Evolutionary conservation across 306 rosid species (phyloP).

Genomic region (Gastrolobium bilobum): DNA sequence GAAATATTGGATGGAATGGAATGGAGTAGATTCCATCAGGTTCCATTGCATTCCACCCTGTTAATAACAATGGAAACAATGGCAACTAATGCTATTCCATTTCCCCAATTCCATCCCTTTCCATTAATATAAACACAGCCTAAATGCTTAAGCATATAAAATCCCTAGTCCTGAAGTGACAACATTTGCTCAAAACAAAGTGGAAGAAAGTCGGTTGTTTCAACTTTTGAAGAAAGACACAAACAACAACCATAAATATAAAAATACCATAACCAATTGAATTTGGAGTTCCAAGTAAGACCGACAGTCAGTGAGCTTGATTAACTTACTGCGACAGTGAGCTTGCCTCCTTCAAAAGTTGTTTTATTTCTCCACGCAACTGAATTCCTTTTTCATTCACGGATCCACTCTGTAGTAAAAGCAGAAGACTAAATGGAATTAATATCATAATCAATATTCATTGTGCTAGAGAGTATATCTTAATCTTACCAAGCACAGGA

Average conservation of each 20-base stretch:
- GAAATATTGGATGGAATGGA: not conserved
- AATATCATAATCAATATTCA: not conserved
- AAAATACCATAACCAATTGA: not conserved
- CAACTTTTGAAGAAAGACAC: not conserved
- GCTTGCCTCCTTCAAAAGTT: constrained; percentile 83
- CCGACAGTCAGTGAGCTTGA: not conserved
- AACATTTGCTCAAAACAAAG: constrained; percentile 6
- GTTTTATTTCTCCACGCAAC: constrained; percentile 73
- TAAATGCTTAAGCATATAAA: constrained; percentile 15
- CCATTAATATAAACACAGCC: not conserved
- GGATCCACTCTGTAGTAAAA: constrained; percentile 60
- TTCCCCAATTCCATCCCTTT: not conserved
- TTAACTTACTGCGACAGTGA: constrained; percentile 82
- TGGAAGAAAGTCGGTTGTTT: not conserved
- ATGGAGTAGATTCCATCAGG: constrained; percentile 19
- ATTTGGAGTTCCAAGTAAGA: constrained; percentile 19
- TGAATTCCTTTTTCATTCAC: constrained; percentile 55
- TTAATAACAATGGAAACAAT: not conserved
- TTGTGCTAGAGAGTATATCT: not conserved
- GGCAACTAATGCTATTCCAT: constrained; percentile 19
- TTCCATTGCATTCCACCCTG: not conserved
- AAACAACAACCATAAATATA: constrained; percentile 9
- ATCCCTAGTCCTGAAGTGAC: constrained; percentile 12
- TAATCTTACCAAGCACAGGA: not conserved
- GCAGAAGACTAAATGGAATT: constrained; percentile 21